Conservation (phyloP, 148 eudicot species). For the Vaccinium corymbosum region DNA sequence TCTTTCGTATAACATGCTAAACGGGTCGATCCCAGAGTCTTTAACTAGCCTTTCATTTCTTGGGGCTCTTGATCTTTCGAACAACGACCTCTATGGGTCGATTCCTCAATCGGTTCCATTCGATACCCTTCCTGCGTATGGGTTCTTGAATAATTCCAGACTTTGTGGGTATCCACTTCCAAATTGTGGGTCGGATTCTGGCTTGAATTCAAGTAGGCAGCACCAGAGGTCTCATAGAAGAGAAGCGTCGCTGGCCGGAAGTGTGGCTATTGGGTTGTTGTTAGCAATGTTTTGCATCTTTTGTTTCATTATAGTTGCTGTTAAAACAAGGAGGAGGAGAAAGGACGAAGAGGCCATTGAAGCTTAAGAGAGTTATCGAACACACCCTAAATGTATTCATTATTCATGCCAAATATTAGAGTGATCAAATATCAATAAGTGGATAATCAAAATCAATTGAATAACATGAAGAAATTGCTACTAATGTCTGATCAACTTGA, state of each 20-base stretch:
- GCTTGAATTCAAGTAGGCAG: constrained; percentile 16
- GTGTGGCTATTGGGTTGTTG: constrained; percentile 74
- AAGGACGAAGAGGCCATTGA: constrained; percentile 54
- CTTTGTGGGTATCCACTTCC: constrained; percentile 86
- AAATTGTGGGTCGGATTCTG: constrained; percentile 28
- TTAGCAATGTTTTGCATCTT: constrained; percentile 74
- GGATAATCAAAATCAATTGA: too few species aligned
- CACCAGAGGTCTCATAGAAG: constrained; percentile 40
- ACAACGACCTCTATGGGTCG: constrained; percentile 60
- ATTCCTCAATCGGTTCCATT: constrained; percentile 76
- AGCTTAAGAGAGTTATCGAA: constrained; percentile 23
- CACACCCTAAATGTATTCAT: too few species aligned
- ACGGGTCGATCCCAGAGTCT: constrained; percentile 59
- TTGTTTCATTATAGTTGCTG: constrained; percentile 50
- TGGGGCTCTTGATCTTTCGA: constrained; percentile 57
- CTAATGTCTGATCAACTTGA: too few species aligned
- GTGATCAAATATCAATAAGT: too few species aligned
- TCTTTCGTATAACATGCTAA: constrained; percentile 60
- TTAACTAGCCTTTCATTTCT: constrained; percentile 48
- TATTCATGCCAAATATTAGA: too few species aligned
- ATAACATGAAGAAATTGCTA: too few species aligned
- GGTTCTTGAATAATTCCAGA: constrained; percentile 66
- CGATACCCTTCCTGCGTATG: constrained; percentile 51
- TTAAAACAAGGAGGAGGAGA: constrained; percentile 60
- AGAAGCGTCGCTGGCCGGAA: constrained; percentile 66